Conservation (phyloP, 1,139 yeast species). For the Suhomyces kunorum region DNA sequence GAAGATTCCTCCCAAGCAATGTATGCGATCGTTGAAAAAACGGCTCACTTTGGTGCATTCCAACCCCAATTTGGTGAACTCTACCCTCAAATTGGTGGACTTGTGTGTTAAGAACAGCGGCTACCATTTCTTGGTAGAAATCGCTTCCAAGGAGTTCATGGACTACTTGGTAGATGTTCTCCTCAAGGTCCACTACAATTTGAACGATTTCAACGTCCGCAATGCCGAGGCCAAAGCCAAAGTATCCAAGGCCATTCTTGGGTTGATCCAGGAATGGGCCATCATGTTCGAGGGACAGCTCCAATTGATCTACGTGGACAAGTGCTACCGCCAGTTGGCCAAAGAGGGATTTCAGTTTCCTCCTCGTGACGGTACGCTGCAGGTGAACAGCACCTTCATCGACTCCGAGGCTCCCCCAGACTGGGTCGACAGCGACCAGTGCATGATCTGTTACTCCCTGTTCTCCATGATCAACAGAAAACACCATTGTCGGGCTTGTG, state of each 20-base stretch:
- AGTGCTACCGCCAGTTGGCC: conserved; percentile 59
- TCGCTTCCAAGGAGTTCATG: conserved; percentile 83
- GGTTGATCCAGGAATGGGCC: conserved; percentile 75
- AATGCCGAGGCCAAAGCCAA: conserved; percentile 49
- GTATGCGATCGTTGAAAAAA: conserved; percentile 80
- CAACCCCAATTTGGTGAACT: conserved; percentile 75
- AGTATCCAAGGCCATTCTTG: conserved; percentile 62
- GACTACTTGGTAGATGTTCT: conserved; percentile 61
- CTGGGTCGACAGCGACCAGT: conserved; percentile 94
- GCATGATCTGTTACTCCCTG: conserved; percentile 87
- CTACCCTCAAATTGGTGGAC: conserved; percentile 76
- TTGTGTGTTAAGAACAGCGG: conserved; percentile 95
- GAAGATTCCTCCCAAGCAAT: conserved; percentile 76
- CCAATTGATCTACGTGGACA: conserved; percentile 65
- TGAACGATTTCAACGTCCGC: conserved; percentile 29
- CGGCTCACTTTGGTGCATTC: conserved; percentile 60
- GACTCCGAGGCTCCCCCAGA: conserved; percentile 96
- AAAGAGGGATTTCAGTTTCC: conserved; percentile 74
- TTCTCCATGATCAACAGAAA: conserved; percentile 85
- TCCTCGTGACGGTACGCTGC: conserved; percentile 33
- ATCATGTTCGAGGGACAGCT: conserved; percentile 68
- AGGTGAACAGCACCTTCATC: conserved; percentile 55
- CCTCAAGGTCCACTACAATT: conserved; percentile 41
- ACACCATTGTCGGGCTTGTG: conserved; percentile 97
- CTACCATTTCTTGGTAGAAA: conserved; percentile 73